Evolutionary conservation across 495 filamentous ascomycete genomes (phyloP).

Genomic region (Aspergillus heteromorphus): DNA sequence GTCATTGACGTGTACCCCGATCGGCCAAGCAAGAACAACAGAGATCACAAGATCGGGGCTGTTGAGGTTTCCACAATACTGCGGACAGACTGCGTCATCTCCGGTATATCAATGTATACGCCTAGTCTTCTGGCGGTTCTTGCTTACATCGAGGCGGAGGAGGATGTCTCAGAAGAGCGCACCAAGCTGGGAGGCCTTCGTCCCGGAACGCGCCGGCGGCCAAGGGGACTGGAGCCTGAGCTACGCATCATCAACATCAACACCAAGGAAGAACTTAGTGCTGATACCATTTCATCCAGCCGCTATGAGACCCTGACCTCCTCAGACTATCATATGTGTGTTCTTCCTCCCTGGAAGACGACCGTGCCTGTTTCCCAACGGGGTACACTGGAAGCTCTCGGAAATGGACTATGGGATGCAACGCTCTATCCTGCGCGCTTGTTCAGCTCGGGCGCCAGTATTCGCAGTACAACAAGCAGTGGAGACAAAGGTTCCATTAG

Average conservation of each 20-base stretch:
- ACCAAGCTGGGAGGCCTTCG: slow-evolving; percentile 24
- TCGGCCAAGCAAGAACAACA: slow-evolving; percentile 62
- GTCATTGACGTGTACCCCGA: slow-evolving; percentile 85
- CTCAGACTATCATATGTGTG: slow-evolving; percentile 84
- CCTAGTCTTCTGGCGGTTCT: slow-evolving; percentile 84
- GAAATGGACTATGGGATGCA: slow-evolving; percentile 67
- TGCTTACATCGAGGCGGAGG: slow-evolving; percentile 75
- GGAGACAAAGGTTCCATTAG: slow-evolving; percentile 46
- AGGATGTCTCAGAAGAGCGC: slow-evolving; percentile 36
- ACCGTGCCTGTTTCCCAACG: slow-evolving; percentile 54
- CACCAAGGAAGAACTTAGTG: slow-evolving; percentile 71
- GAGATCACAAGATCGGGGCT: slow-evolving; percentile 67
- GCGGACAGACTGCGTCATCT: slow-evolving; percentile 93
- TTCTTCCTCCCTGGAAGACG: slow-evolving; percentile 68
- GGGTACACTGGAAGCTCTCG: slow-evolving; percentile 62
- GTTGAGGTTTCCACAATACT: slow-evolving; percentile 91
- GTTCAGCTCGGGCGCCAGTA: slow-evolving; percentile 82
- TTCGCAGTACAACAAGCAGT: slow-evolving; percentile 65
- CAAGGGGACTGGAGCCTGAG: slow-evolving; percentile 78
- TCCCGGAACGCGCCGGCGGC: slow-evolving; percentile 54
- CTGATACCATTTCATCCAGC: slow-evolving; percentile 75
- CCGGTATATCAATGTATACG: slow-evolving; percentile 94
- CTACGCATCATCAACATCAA: slow-evolving; percentile 83
- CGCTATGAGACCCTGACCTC: slow-evolving; percentile 82
- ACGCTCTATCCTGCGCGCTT: slow-evolving; percentile 77